Base-by-base conservation (phyloP, 768 basidiomycete species). In the Lactifluus hygrophoroides region DNA sequence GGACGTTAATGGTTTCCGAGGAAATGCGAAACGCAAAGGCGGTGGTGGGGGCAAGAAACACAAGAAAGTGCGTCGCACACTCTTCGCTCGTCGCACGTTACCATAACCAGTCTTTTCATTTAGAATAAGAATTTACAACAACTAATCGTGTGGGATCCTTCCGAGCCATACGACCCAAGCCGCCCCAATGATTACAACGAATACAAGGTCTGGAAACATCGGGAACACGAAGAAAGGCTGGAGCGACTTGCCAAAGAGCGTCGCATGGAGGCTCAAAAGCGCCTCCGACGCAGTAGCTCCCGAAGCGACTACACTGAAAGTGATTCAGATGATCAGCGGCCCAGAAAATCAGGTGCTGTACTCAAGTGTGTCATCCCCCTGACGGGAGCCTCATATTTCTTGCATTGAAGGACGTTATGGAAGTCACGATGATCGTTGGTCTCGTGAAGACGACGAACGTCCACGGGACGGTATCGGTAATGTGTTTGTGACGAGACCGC, bases 101-200 rank as follows among this genome's bases (percentile, higher is more conserved):
- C 46, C 46, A 54, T 30, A 32, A 30, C 21, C 21, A 34, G 42
- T n/a, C 23, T 47, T n/a, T 10, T 21, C 46, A 17, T 54, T 23
- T 64, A 88, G 84, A 85, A 86, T 66, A 86, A 85, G 62, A 78
- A 81, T 66, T 70, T 75, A 0, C 79, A 79, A 44, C 70, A 76
- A 11, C 63, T 80, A 6, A 70, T 72, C 2, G 70, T 81, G 2
- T 91, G 90, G 90, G 89, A 93, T 70, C 90, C 90, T 5, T 68
- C 72, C 56, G 90, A 92, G 65, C 76, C 73, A 28, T 94, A 94
- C 68, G 91, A 94, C 62, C 87, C 90, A 1, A 71, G 84, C 21
- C 81, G 87, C 25, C 91, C 91, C 2, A 93, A 93, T 59, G 91
- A 94, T 64, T 92, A 93, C 71, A 84, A 86, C 64, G 91, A 93